Evolutionary conservation across 2,329 filamentous ascomycete genomes (phyloP), one percentile per base, ranked within the genome.

Genomic region (Monosporascus sp.): DNA sequence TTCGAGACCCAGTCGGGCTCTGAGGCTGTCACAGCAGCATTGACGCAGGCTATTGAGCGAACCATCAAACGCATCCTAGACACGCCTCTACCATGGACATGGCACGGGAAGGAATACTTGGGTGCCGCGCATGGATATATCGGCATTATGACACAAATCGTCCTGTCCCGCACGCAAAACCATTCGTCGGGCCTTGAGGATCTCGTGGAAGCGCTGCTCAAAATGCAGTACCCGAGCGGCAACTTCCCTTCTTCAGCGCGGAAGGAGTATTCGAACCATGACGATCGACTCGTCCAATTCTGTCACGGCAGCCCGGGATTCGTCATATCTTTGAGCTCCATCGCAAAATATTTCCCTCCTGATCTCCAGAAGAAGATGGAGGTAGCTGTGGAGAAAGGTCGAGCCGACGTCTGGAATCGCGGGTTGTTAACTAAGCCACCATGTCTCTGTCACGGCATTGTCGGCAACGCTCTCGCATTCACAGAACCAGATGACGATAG

Each of bases 141-240:
- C 25, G 84, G 86, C 5, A 88, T 88, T 65, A 76, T 90, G 52
- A 84, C 81, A n/a, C 86, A 90, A 66, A 71, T 89, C 15, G 76
- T 88, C 2, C 71, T 80, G 22, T 82, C 83, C 2, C 76, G 78
- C 51, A 25, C 11, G 2, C 22, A 27, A 17, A 46, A 31, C 22
- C 42, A 46, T 24, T 7, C 42, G 14, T 15, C 22, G 14, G 42
- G 22, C 17, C 68, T 89, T 3, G 75, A 80, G 56, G 69, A 69
- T 3, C 74, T 80, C 20, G 64, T 89, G 5, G 72, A 74, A 1
- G 73, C 74, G 9, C 63, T 89, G 11, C 71, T 90, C 3, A 76
- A 76, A 37, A 73, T 81, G 56, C 86, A 90, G 62, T 75, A 74
- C 50, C 71, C 77, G 4, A 80, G 77, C 54, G 84, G 85, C 4